A percentile compares a stretch with the other conserved stretches of the same genome.
Conservation (phyloP, 768 basidiomycete genomes). For the Punctularia strigosozonata region DNA sequence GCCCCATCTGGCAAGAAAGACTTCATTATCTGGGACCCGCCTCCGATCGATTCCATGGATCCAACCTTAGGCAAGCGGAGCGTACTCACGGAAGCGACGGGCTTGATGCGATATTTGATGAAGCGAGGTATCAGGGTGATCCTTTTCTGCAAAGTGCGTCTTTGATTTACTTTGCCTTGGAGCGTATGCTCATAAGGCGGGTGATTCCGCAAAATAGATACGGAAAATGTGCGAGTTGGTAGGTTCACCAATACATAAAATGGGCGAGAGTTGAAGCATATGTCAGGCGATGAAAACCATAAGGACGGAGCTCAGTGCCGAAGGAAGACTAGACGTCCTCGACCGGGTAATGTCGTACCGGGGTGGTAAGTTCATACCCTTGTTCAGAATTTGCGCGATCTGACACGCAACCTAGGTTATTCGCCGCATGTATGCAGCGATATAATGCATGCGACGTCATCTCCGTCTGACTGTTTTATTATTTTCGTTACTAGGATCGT, state of each 20-base stretch:
- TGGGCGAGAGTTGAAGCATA: background rate
- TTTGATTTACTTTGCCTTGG: background rate
- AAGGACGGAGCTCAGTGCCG: slow-evolving; percentile 54
- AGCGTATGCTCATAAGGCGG: background rate
- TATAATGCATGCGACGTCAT: background rate
- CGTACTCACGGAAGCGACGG: slow-evolving; percentile 56
- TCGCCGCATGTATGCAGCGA: slow-evolving; percentile 41
- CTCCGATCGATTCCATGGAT: slow-evolving; percentile 41
- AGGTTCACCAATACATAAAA: slow-evolving; percentile 9
- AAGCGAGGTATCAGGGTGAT: slow-evolving; percentile 70
- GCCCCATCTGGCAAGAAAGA: slow-evolving; percentile 76
- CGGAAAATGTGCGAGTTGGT: slow-evolving; percentile 77
- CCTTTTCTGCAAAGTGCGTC: slow-evolving; percentile 72
- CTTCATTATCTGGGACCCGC: slow-evolving; percentile 68
- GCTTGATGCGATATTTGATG: slow-evolving; percentile 73
- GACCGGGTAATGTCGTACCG: slow-evolving; percentile 72
- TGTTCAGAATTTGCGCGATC: background rate
- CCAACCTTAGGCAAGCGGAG: slow-evolving; percentile 42
- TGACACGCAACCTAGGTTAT: slow-evolving; percentile 38
- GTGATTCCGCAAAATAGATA: slow-evolving; percentile 32
- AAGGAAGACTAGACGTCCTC: slow-evolving; percentile 67
- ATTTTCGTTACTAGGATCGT: slow-evolving; percentile 50
- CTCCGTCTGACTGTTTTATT: slow-evolving; percentile 3
- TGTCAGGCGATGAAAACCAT: slow-evolving; percentile 69
- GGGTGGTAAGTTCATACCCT: slow-evolving; percentile 40